Base-by-base conservation (phyloP, 2,329 filamentous ascomycete genomes). In the Colletotrichum sp. region DNA sequence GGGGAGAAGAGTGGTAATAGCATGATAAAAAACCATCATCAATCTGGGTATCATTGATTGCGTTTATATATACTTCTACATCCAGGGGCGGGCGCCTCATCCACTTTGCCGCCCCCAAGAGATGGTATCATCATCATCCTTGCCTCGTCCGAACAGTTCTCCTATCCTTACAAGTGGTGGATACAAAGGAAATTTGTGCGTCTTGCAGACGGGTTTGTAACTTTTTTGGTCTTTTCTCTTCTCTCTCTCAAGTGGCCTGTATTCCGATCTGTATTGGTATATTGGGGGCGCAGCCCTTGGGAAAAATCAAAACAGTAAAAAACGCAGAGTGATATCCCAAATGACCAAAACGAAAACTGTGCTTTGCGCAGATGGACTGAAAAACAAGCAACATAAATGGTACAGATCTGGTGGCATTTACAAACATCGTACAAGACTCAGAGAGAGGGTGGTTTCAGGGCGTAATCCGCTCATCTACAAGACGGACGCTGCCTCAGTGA, bases 401-500 rank as follows among this genome's bases (percentile, higher is more conserved):
- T 64, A 75, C 72, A 58, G 38, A 32, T n/a, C 58, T 8, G 8
- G 13, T 4, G 34, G n/a, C 32, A 7, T 15, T 32, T 21, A 34
- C 56, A 60, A 26, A 36, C 36, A 61, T 30, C 55, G 5, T 30
- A 38, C 15, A 32, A 43, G 13, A 36, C 30, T 36, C 38, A 68
- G 26, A 16, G 24, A 21, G 9, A 18, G 10, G 43, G 16, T 18
- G 15, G 18, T 26, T 12, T 18, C 15, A 30, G 10, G 4, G 16
- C 21, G 24, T 21, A 6, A 26, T 6, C 4, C 8, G 55, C 5
- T 43, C 15, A 21, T 43, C 66, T 74, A 82, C 34, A 83, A 78
- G 8, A 78, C 82, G 12, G 81, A 81, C 6, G 90, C 90, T 30
- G 91, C 91, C 80, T 93, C 90, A 6, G 89, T 88, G 36, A 93